phyloP scores from a whole-genome alignment of 805 yeast genomes.

The Wickerhamomyces bovis region DNA sequence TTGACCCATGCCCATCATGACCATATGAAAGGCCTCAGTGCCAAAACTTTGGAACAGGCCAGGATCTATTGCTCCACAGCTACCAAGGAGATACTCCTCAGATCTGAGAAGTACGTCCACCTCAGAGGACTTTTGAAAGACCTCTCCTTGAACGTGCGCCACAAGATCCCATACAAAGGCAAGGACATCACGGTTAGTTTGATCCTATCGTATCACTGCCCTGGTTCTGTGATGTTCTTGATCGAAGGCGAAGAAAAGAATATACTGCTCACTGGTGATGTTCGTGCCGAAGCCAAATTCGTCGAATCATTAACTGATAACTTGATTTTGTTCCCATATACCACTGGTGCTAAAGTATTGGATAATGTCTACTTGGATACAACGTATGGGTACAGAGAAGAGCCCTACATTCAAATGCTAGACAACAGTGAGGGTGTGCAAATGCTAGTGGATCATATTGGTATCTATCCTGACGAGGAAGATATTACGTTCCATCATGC shows the following conservation, averaged over 20 bases:
- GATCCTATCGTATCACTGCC: constrained; percentile 51
- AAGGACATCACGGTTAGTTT: constrained; percentile 31
- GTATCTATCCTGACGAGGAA: constrained; percentile 34
- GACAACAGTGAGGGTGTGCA: constrained; percentile 37
- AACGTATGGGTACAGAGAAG: constrained; percentile 43
- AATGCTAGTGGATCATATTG: constrained; percentile 28
- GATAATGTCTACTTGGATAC: constrained; percentile 50
- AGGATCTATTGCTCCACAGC: constrained; percentile 41
- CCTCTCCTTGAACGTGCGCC: constrained; percentile 11
- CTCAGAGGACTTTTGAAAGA: constrained; percentile 15
- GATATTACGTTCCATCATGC: constrained; percentile 35
- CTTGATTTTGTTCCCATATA: constrained; percentile 38
- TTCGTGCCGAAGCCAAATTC: constrained; percentile 53
- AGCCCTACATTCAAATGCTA: constrained; percentile 41
- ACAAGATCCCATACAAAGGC: constrained; percentile 17
- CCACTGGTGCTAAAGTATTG: constrained; percentile 26
- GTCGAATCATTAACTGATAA: constrained; percentile 31
- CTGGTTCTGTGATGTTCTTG: constrained; percentile 52
- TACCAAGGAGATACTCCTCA: constrained; percentile 25
- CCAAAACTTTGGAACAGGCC: constrained; percentile 31
- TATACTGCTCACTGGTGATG: constrained; percentile 50
- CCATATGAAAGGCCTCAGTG: constrained; percentile 43
- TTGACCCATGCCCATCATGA: constrained; percentile 53
- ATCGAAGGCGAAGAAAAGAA: constrained; percentile 30
- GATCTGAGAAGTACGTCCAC: constrained; percentile 4